phyloP scores from a whole-genome alignment of 495 filamentous ascomycete species.

The Extremus antarcticus region DNA sequence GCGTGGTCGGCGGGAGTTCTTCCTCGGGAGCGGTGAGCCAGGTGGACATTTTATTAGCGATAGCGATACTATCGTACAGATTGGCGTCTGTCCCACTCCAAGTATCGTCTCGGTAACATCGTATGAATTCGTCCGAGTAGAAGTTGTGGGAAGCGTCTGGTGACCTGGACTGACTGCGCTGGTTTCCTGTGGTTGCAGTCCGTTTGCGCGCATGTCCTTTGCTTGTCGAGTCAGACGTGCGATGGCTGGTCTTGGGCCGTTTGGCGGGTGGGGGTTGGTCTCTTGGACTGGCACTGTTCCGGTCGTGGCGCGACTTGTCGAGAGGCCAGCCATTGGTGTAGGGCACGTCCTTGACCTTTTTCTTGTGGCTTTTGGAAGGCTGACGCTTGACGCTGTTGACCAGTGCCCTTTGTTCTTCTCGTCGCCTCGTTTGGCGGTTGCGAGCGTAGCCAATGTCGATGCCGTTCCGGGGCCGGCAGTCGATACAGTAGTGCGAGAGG shows the following conservation, averaged over 20 bases:
- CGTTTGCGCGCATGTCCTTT: constrained; percentile 40
- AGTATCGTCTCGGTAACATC: constrained; percentile 48
- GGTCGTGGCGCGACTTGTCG: constrained; percentile 29
- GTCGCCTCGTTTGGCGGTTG: constrained; percentile 46
- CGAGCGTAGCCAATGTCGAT: constrained; percentile 61
- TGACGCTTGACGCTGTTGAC: constrained; percentile 44
- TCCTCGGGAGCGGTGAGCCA: constrained; percentile 50
- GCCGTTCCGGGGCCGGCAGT: constrained; percentile 60
- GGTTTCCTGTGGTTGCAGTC: constrained; percentile 32
- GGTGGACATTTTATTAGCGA: constrained; percentile 53
- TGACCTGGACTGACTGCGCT: constrained; percentile 45
- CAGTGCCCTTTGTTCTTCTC: constrained; percentile 50
- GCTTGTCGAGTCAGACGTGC: constrained; percentile 48
- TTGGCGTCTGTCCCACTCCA: constrained; percentile 49
- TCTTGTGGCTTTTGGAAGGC: constrained; percentile 36
- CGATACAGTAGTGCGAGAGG: constrained; percentile 62
- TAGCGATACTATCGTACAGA: constrained; percentile 54
- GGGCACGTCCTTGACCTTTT: constrained; percentile 54
- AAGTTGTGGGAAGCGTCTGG: constrained; percentile 23
- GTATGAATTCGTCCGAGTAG: constrained; percentile 62
- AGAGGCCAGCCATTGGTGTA: constrained; percentile 33
- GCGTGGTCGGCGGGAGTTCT: constrained; percentile 42
- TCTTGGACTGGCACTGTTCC: constrained; percentile 43
- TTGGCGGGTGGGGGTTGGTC: constrained; percentile 55
- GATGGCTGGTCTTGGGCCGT: constrained; percentile 66